A percentile compares a stretch with the other conserved stretches of the same genome.
These are phyloP conservation scores for Macrolepiota fuliginosa DNA, from an alignment of 768 basidiomycete genomes.

Conservation along the genomic window DNA sequence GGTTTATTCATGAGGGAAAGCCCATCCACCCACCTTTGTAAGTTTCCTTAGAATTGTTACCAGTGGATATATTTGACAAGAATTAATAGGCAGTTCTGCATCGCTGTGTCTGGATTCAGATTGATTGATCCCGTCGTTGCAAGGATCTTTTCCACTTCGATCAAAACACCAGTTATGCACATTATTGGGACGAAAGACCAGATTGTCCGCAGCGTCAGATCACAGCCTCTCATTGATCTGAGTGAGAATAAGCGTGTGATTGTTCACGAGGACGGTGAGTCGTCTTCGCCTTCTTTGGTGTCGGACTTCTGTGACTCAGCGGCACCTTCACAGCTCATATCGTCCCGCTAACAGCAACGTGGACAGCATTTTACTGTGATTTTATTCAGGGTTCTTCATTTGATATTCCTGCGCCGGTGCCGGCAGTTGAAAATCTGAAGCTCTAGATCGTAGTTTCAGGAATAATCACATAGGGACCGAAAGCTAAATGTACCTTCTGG, in stretches of 20 bases:
- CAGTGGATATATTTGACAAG: conserved; percentile 1
- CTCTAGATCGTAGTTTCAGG: background rate
- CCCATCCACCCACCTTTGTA: conserved; percentile 77
- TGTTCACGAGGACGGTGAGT: conserved; percentile 75
- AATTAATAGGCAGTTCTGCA: conserved; percentile 59
- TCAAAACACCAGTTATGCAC: conserved; percentile 74
- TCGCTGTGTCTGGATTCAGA: conserved; percentile 74
- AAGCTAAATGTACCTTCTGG: background rate
- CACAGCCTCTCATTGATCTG: conserved; percentile 50
- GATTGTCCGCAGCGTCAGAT: conserved; percentile 69
- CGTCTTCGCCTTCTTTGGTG: background rate
- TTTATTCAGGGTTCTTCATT: conserved; percentile 54
- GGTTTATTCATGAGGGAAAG: conserved; percentile 62
- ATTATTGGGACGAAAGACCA: conserved; percentile 76
- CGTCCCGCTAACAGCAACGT: conserved; percentile 72
- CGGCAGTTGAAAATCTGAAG: background rate
- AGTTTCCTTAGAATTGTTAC: conserved; percentile 18
- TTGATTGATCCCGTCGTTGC: conserved; percentile 46
- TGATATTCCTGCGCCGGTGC: conserved; percentile 14
- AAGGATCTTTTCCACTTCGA: conserved; percentile 47
- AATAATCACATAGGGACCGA: background rate
- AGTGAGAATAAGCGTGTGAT: conserved; percentile 64
- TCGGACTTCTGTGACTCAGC: background rate
- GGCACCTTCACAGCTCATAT: conserved; percentile 61
- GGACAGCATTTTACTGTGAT: conserved; percentile 71